Conservation (phyloP, 2,329 filamentous ascomycete genomes). For the Drechmeria coniospora region DNA sequence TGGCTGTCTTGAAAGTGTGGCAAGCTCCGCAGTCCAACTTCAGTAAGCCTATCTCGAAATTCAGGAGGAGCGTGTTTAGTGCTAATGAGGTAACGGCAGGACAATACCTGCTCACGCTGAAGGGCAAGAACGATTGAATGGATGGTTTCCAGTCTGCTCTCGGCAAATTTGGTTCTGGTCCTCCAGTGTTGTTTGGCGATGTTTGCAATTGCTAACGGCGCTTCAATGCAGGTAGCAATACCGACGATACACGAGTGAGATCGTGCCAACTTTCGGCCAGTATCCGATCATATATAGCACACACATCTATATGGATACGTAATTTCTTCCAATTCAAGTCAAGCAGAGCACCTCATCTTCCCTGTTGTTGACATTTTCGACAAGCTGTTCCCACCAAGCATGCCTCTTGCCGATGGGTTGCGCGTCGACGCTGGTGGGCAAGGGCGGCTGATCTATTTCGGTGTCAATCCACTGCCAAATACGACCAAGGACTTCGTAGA, state of each 20-base stretch:
- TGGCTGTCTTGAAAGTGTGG: slow-evolving; percentile 21
- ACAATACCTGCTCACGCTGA: slow-evolving; percentile 21
- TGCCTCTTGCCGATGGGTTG: slow-evolving; percentile 13
- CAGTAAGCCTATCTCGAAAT: slow-evolving; percentile 11
- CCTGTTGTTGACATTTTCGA: slow-evolving; percentile 14
- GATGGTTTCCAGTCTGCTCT: too few relatives aligned
- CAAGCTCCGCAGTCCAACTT: slow-evolving; percentile 22
- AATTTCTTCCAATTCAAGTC: slow-evolving; percentile 13
- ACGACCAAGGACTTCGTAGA: slow-evolving; percentile 16
- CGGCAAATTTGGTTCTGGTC: too few relatives aligned
- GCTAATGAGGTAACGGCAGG: slow-evolving; percentile 12
- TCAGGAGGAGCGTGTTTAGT: slow-evolving; percentile 1
- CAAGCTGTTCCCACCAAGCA: slow-evolving; percentile 26
- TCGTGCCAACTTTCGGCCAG: background rate
- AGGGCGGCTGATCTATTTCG: slow-evolving; percentile 9
- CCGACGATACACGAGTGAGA: too few relatives aligned
- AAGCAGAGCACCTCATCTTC: slow-evolving; percentile 22
- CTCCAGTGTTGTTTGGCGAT: too few relatives aligned
- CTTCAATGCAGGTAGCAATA: too few relatives aligned
- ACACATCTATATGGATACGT: background rate
- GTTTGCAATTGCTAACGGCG: too few relatives aligned
- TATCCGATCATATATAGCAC: background rate
- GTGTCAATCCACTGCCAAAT: slow-evolving; percentile 21
- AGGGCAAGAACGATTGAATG: slow-evolving; percentile 12
- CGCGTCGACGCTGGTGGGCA: slow-evolving; percentile 5